Base-by-base conservation (phyloP, 768 basidiomycete genomes). In the Mycena leptocephala region DNA sequence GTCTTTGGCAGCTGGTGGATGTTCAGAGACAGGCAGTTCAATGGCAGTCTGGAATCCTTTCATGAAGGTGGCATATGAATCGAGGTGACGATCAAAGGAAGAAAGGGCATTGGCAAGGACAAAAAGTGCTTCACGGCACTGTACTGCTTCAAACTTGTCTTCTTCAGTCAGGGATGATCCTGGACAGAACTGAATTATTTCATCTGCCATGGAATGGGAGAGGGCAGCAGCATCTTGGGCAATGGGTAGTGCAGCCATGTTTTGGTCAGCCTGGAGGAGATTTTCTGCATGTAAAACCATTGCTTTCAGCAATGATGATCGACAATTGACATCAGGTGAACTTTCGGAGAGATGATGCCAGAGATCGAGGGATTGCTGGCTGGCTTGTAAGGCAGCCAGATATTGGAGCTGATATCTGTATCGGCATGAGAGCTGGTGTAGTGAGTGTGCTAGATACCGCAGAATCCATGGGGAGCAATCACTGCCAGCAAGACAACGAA, bases 311-410 rank as follows among this genome's bases (percentile, higher is more conserved):
- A 26, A 30, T 1, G 30, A 28, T 5, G 11, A 8, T 11, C 48
- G 22, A 26, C 39, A n/a, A 26, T 22, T 13, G 10, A 8, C 26
- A 35, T 56, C 74, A 16, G 61, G n/a, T 1, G 69, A 20, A 48
- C 41, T 24, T 14, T 28, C 46, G 3, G 46, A 56, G 32, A 56
- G 10, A 32, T 56, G 55, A 33, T 10, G 11, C 55, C 55, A 70
- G 28, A 53, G 14, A 16, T 32, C 59, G 43, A 70, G n/a, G 4
- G 74, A 51, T 24, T 75, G 59, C 22, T 70, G 30, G 61, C 58
- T 75, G 39, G 74, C 68, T 20, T 70, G 37, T 24, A 72, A n/a
- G 6, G 72, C 72, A 32, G 26, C 22, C 10, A 56, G 28, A 22
- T 55, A 35, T 39, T 22, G 72, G 10, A 13, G 10, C 16, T 46